phyloP scores from a whole-genome alignment of 108 stramenopile species.

The Fistulifera solaris region DNA sequence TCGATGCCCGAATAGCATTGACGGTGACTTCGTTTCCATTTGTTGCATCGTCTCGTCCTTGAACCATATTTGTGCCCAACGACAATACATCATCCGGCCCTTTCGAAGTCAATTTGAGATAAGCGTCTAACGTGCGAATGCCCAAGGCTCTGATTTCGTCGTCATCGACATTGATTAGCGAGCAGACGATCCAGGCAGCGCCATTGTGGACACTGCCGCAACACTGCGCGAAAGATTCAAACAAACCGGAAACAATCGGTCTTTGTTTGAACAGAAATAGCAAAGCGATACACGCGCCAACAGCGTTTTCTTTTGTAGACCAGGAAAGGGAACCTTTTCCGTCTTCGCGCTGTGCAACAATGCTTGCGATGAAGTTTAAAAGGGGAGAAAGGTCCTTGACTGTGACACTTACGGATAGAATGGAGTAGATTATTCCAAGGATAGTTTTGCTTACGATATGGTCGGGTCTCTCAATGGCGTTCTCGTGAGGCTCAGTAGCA shows the following conservation, averaged over 20 bases:
- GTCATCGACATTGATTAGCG: slow-evolving; percentile 58
- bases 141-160: slow-evolving; percentile 56
- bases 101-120: slow-evolving; percentile 24
- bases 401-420: slow-evolving; percentile 28
- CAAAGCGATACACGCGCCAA: slow-evolving; percentile 20
- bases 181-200: slow-evolving; percentile 64
- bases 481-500: too few relatives aligned
- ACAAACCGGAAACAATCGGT: slow-evolving; percentile 24
- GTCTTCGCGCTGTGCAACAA: slow-evolving; percentile 40
- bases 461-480: too few relatives aligned
- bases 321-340: background rate
- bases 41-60: slow-evolving; percentile 5
- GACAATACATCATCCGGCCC: slow-evolving; percentile 20
- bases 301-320: slow-evolving; percentile 9
- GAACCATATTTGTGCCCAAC: background rate
- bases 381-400: slow-evolving; percentile 30
- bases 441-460: slow-evolving; percentile 26
- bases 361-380: slow-evolving; percentile 40
- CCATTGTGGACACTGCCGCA: slow-evolving; percentile 41
- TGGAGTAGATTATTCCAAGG: slow-evolving; percentile 45
- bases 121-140: slow-evolving; percentile 49
- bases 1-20: slow-evolving; percentile 4
- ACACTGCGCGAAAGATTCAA: slow-evolving; percentile 29
- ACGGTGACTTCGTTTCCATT: slow-evolving; percentile 4
- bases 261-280: slow-evolving; percentile 23